Percentiles rank a stretch among this genome's conserved stretches.
Evolutionary conservation across 495 filamentous ascomycete genomes (phyloP).

Genomic region (Tuber umbilicatum): DNA sequence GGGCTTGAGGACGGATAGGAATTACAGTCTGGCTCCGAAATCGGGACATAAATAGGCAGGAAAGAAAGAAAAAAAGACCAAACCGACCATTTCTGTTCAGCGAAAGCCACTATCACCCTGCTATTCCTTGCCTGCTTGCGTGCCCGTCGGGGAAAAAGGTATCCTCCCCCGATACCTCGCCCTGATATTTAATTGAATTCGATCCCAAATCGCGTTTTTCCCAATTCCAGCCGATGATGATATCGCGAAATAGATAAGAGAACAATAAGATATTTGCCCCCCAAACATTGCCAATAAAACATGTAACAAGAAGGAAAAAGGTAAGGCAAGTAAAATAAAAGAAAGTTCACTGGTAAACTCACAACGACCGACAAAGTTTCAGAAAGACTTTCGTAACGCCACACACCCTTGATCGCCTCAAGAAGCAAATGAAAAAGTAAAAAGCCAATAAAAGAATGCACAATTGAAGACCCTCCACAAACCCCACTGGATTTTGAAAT

Average conservation of each 20-base stretch:
- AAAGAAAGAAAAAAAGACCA: not conserved
- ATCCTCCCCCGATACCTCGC: not conserved
- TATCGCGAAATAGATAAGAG: not conserved
- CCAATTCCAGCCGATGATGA: not conserved
- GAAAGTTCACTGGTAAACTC: not conserved
- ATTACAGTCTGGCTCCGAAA: not conserved
- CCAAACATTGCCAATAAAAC: not conserved
- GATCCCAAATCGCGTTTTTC: not conserved
- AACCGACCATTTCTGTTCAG: not conserved
- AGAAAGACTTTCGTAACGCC: slow-evolving; percentile 5
- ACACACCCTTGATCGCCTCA: not conserved
- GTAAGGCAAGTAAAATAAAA: not conserved
- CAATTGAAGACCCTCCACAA: not conserved
- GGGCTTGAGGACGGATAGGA: not conserved
- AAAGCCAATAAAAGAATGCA: not conserved
- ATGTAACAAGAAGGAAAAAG: not conserved
- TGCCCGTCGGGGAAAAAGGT: not conserved
- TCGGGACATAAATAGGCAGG: not conserved
- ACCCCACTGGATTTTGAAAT: not conserved
- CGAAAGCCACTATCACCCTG: not conserved
- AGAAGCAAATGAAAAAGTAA: not conserved
- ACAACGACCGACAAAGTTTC: slow-evolving; percentile 1
- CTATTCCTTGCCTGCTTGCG: not conserved
- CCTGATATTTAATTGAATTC: not conserved
- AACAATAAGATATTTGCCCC: slow-evolving; percentile 1